Base-by-base conservation (phyloP, 306 rosid genomes). In the Dryas drummondii region DNA sequence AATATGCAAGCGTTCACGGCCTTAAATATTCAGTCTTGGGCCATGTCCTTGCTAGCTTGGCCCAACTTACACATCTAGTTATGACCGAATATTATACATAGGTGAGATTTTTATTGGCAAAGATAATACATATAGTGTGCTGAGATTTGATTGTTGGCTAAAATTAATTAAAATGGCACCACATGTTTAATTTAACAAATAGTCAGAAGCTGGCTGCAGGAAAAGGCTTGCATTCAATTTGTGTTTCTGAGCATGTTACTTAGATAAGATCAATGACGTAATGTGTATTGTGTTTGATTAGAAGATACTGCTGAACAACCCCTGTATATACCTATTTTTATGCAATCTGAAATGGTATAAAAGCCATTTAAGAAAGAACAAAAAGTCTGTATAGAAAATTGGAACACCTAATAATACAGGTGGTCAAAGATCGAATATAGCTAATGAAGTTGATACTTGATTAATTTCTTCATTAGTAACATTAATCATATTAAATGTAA, bases 321-420 rank as follows among this genome's bases (percentile, higher is more conserved):
- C 37, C 37, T 0, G 1, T 32, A 32, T 32, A 32, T 32, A 32
- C 37, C 2, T 32, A 32, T 32, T 32, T 32, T 32, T 32, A 2
- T 32, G 37, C 1, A 32, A 32, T 32, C 37, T 32, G 37, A 32
- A 14, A 61, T 6, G 64, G 75, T 54, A 13, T 42, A 2, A 16
- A 7, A 55, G 54, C 44, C 16, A 3, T 17, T 6, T 9, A 2
- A 13, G 2, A 56, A 16, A 47, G 37, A 32, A 32, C 37, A 32
- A 13, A 55, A 6, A 11, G 13, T 42, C 3, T 22, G 7, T 2
- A 17, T 0, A 17, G 37, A 41, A 42, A 55, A 9, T 70, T 4
- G 32, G 17, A 54, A 71, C 22, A 71, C 65, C 75, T 55, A 71
- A 56, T 55, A 12, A 56, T 19, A 44, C 64, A 42, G 75, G 75